Evolutionary conservation across 345 rosid species (phyloP).

Genomic region (Gossypium turneri): DNA sequence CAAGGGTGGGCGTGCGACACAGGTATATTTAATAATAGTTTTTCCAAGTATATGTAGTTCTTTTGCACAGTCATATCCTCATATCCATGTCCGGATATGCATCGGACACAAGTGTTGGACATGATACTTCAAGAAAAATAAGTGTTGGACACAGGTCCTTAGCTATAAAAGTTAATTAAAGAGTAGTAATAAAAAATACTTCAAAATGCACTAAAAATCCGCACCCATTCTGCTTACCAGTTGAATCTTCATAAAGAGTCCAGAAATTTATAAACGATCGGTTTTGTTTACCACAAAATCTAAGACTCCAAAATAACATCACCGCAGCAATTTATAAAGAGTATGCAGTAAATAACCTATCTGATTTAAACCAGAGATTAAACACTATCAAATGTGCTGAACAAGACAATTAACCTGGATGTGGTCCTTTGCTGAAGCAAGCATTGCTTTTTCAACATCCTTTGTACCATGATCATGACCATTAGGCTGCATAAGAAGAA

Average conservation of each 20-base stretch:
- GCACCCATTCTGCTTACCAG: background rate
- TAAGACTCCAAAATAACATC: background rate
- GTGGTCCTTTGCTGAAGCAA: slow-evolving; percentile 70
- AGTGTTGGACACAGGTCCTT: background rate
- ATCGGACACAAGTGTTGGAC: background rate
- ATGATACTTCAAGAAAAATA: background rate
- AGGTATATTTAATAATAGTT: background rate
- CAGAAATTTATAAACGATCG: background rate
- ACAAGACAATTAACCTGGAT: slow-evolving; percentile 57
- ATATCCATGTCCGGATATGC: background rate
- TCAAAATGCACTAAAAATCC: background rate
- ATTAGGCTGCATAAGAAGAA: slow-evolving; percentile 54
- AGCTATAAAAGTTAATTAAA: background rate
- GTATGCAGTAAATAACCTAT: background rate
- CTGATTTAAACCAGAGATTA: slow-evolving; percentile 2
- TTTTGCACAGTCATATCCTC: background rate
- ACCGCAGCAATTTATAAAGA: background rate
- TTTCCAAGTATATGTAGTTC: background rate
- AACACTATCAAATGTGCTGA: slow-evolving; percentile 9
- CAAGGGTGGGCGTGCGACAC: background rate
- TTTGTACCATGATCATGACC: slow-evolving; percentile 82
- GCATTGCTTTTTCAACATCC: slow-evolving; percentile 62
- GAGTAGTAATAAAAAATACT: background rate
- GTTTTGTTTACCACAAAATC: background rate
- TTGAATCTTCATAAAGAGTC: background rate